Base-by-base conservation (phyloP, 495 filamentous ascomycete genomes). In the Penicillium samsonianum region DNA sequence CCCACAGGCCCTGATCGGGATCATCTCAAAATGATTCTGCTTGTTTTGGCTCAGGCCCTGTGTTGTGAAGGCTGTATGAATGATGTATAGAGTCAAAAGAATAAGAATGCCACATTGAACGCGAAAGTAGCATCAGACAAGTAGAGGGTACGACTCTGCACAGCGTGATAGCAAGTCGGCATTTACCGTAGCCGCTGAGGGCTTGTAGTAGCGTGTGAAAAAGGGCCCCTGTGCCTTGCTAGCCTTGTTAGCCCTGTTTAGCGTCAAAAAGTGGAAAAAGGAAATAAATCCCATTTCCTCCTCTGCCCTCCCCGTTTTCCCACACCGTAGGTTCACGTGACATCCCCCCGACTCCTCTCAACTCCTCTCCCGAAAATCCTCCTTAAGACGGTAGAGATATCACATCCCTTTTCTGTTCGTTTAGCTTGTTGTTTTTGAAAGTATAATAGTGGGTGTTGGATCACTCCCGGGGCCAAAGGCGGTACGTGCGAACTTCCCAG, bases 331-430 rank as follows among this genome's bases (percentile, higher is more conserved):
- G 9, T 19, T 25, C 65, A 68, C 65, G 63, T 68, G 65, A 68
- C 63, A 53, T 60, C 58, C 59, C 45, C 64, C 46, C 64, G 59
- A 67, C 64, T 69, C 64, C 58, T 66, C 65, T 64, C 58, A 56
- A 56, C 50, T 55, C 62, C 58, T 59, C 51, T 47, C 35, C 38
- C 49, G 49, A 41, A 53, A 17, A 28, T 20, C 50, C 37, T 53
- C 38, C 20, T n/a, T 26, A 12, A 41, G 5, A 16, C 37, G n/a
- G 16, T 30, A 40, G 45, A 40, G 45, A 30, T 31, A 31, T 19
- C 38, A 42, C 22, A 48, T 41, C 57, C 26, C 41, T n/a, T 17
- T 46, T 33, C 56, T 53, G 55, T 40, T 46, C 28, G 48, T 45
- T 45, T 65, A 45, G 53, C 49, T 49, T 61, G 58, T 53, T 50